A percentile compares a stretch with the other conserved stretches of the same genome.
Evolutionary conservation across 1,284 basidiomycete species (phyloP).

Genomic region (Irpex sp.): DNA sequence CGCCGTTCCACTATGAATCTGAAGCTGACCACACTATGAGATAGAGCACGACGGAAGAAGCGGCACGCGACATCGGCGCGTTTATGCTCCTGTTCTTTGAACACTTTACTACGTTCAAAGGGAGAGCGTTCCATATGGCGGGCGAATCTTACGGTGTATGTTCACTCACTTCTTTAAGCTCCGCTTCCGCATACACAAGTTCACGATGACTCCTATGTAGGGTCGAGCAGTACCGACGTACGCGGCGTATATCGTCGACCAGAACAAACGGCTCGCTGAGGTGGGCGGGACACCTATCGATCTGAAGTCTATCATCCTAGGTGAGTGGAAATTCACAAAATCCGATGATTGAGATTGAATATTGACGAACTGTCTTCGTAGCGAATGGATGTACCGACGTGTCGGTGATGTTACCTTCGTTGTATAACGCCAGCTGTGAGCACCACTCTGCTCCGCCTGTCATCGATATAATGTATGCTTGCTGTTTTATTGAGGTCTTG

Average conservation of each 20-base stretch:
- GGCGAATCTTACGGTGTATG: conserved; percentile 62
- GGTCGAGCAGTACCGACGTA: conserved; percentile 86
- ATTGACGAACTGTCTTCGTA: conserved; percentile 18
- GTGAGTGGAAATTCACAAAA: conserved; percentile 32
- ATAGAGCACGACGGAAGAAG: conserved; percentile 59
- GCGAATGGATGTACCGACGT: conserved; percentile 42
- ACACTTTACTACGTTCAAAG: conserved; percentile 59
- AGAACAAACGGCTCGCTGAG: conserved; percentile 60
- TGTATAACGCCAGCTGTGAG: conserved; percentile 31
- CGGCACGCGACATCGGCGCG: conserved; percentile 51
- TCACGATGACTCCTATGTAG: conserved; percentile 28
- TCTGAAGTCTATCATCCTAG: conserved; percentile 79
- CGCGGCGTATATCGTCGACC: conserved; percentile 76
- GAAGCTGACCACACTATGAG: no score
- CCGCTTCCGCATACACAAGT: no score
- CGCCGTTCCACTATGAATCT: neutral
- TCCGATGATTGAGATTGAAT: neutral
- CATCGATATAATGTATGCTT: conserved; percentile 23
- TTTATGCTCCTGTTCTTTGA: conserved; percentile 72
- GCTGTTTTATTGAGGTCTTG: conserved; percentile 10
- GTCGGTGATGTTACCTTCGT: conserved; percentile 23
- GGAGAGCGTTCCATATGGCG: conserved; percentile 62
- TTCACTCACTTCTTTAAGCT: neutral
- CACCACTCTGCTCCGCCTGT: conserved; percentile 23
- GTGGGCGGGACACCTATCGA: conserved; percentile 72